These are phyloP conservation scores for Rhynchosporium graminicola DNA, from an alignment of 2,329 filamentous ascomycete genomes.

Conservation along the genomic window DNA sequence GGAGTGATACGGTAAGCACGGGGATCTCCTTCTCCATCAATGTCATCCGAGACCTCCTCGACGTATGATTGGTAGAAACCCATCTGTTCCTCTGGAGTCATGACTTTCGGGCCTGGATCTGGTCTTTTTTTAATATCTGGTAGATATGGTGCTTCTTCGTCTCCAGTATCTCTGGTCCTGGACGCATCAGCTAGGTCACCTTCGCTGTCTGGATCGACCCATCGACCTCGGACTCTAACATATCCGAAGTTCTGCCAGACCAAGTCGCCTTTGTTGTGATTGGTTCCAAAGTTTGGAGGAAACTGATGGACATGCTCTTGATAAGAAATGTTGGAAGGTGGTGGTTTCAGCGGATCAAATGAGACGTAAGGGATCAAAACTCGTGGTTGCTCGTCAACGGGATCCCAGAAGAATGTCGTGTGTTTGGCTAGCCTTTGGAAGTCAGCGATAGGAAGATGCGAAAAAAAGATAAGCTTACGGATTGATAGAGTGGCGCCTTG, in stretches of 20 bases:
- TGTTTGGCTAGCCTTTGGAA: conserved; percentile 19
- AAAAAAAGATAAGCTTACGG: neutral
- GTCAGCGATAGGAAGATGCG: neutral
- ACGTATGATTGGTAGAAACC: conserved; percentile 30
- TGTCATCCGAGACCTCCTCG: conserved; percentile 44
- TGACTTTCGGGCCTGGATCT: conserved; percentile 21
- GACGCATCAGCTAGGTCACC: conserved; percentile 9
- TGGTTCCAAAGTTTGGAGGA: conserved; percentile 19
- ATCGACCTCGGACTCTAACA: conserved; percentile 29
- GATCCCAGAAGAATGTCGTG: conserved; percentile 29
- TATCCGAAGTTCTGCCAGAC: conserved; percentile 37
- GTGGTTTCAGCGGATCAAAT: neutral
- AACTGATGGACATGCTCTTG: conserved; percentile 19
- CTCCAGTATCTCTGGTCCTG: neutral
- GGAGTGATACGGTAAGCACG: conserved; percentile 45
- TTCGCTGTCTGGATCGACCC: conserved; percentile 39
- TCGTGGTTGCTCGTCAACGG: conserved; percentile 10
- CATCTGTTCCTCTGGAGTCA: conserved; percentile 27
- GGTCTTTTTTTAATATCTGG: conserved; percentile 11
- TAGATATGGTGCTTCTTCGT: conserved; percentile 11
- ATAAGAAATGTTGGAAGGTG: conserved; percentile 16
- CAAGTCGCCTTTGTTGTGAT: conserved; percentile 32
- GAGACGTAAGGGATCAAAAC: neutral
- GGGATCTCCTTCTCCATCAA: conserved; percentile 46
- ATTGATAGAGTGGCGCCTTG: conserved; percentile 11